Base-by-base conservation (phyloP, 179 eudicot genomes). In the Silene noctiflora region DNA sequence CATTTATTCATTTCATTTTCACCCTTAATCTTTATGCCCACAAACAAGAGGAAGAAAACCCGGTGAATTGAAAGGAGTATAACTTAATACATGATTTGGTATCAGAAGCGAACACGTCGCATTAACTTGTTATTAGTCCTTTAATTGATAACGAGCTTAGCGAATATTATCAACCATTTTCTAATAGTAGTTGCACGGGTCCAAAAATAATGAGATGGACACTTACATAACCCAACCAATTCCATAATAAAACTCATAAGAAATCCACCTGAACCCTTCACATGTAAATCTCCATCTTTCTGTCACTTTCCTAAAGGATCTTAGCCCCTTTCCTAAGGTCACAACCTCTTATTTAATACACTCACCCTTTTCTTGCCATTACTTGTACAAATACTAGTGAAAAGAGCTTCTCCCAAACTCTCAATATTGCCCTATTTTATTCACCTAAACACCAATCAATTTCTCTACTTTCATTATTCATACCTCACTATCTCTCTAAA, bases 281-380 rank as follows among this genome's bases (percentile, higher is more conserved):
- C 79, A 69, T 76, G 79, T 59, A 39, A 16, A 10, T 25, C 53
- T 19, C 6, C 53, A 17, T 13, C 12, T 12, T 12, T 31, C 22
- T 17, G 58, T 69, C 72, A 44, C 59, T 69, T 10, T 69, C 72
- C 16, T 42, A 19, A 10, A 46, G 35, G 44, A 65, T 64, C 29
- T n/a, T 19, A 1, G n/a, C 53, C 76, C 75, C 27, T 60, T 58
- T 44, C 24, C n/a, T 33, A 14, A 17, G 51, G 46, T 21, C 68
- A 51, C 67, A 61, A 61, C 1, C 80, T 62, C 66, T n/a, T 53
- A 75, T 78, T 82, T 64, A 79, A 58, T 75, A 67, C 80, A 67
- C 67, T 66, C 82, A 82, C 77, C 71, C 76, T 51, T 71, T 10
- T 60, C 74, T 58, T 66, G 77, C 68, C 81, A 35, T 71, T 67